phyloP scores from a whole-genome alignment of 768 basidiomycete genomes.

The Russula ochroleuca region DNA sequence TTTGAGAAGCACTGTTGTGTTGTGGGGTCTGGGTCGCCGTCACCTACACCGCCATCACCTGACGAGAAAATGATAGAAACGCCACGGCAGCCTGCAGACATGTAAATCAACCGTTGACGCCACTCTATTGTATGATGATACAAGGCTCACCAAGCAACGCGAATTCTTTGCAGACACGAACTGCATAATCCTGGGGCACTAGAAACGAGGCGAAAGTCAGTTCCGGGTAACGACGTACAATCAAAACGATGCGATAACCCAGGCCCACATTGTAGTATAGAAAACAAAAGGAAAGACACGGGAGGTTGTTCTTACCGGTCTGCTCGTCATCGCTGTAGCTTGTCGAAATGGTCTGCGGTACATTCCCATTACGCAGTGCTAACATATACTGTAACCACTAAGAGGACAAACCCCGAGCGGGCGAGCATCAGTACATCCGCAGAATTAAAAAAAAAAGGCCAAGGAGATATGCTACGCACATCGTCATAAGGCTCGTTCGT shows the following conservation, averaged over 20 bases:
- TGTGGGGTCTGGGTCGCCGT: slow-evolving; percentile 48
- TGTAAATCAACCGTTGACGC: neutral
- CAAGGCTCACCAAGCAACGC: slow-evolving; percentile 54
- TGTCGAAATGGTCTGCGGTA: slow-evolving; percentile 62
- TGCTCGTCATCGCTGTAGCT: slow-evolving; percentile 74
- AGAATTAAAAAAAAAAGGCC: neutral
- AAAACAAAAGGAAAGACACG: neutral
- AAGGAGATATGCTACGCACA: neutral
- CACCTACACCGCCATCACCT: slow-evolving; percentile 69
- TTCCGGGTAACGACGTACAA: neutral
- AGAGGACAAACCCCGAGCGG: neutral
- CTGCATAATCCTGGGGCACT: slow-evolving; percentile 51
- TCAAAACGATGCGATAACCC: neutral
- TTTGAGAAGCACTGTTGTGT: slow-evolving; percentile 56
- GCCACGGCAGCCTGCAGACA: slow-evolving; percentile 56
- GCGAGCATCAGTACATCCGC: neutral
- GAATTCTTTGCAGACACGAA: slow-evolving; percentile 48
- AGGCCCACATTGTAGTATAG: neutral
- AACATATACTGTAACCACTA: slow-evolving; percentile 64
- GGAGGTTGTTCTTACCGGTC: slow-evolving; percentile 42
- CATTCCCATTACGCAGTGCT: slow-evolving; percentile 33
- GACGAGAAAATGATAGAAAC: slow-evolving; percentile 61
- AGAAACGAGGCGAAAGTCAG: slow-evolving; percentile 1
- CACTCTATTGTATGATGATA: neutral
- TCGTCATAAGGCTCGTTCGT: slow-evolving; percentile 26